A percentile compares a stretch with the other conserved stretches of the same genome.
Evolutionary conservation across 257 asterid genomes (phyloP).

Genomic region (Scutellaria barbata): DNA sequence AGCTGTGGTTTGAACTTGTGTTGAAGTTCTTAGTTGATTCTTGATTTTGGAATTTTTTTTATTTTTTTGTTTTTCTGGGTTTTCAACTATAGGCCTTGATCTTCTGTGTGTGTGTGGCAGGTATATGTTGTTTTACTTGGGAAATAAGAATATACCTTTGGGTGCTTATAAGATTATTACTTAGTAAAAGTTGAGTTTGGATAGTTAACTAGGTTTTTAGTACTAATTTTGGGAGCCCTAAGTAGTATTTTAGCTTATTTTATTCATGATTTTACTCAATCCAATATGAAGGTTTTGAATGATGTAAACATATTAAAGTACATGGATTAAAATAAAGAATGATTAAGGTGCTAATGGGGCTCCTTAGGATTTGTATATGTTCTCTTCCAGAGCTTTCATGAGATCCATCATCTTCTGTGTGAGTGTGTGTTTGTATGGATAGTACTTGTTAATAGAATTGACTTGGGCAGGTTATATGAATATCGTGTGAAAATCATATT

Average conservation of each 20-base stretch:
- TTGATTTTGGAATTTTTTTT: background rate
- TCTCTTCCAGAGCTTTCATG: background rate
- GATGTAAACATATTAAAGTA: background rate
- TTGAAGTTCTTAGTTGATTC: background rate
- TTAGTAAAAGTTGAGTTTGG: background rate
- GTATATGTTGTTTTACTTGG: background rate
- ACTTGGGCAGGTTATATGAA: background rate
- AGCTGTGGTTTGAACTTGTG: constrained; percentile 12
- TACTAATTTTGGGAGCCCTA: background rate
- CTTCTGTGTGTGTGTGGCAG: background rate
- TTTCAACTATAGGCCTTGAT: background rate
- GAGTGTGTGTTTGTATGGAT: background rate
- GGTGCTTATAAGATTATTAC: background rate
- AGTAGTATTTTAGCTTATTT: background rate
- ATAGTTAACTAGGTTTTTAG: background rate
- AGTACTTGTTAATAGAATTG: no score
- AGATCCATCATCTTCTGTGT: background rate
- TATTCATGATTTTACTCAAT: background rate
- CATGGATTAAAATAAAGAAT: background rate
- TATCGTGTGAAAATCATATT: no score
- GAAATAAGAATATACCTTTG: background rate
- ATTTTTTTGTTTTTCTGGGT: background rate
- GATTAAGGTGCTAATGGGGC: background rate
- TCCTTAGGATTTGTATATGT: background rate
- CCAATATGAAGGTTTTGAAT: background rate